A percentile compares a stretch with the other conserved stretches of the same genome.
These are phyloP conservation scores for Yueomyces sinensis DNA, from an alignment of 805 yeast genomes.

Conservation along the genomic window DNA sequence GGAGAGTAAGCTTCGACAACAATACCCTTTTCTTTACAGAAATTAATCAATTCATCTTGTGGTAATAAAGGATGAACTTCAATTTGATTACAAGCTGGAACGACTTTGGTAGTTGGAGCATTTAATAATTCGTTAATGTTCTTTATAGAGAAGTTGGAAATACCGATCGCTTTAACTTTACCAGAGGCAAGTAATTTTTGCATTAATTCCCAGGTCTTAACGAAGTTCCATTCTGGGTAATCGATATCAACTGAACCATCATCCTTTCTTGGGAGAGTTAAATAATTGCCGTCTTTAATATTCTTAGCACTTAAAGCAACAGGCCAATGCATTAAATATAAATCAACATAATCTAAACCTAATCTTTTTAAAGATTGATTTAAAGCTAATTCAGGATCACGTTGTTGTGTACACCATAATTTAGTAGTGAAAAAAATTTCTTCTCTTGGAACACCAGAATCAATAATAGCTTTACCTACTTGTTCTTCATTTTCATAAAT, in stretches of 20 bases:
- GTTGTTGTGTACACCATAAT: slow-evolving; percentile 47
- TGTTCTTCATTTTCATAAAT: slow-evolving; percentile 54
- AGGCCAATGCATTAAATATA: slow-evolving; percentile 75
- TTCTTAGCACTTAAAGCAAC: slow-evolving; percentile 32
- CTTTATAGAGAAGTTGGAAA: slow-evolving; percentile 36
- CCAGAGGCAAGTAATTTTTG: slow-evolving; percentile 39
- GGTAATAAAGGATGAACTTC: slow-evolving; percentile 69
- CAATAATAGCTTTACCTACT: slow-evolving; percentile 47
- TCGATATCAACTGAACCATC: slow-evolving; percentile 25
- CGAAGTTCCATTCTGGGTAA: slow-evolving; percentile 26
- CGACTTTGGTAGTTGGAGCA: slow-evolving; percentile 33
- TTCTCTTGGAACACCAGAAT: slow-evolving; percentile 35
- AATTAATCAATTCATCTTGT: slow-evolving; percentile 43
- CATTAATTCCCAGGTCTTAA: slow-evolving; percentile 47
- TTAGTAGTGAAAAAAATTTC: slow-evolving; percentile 64
- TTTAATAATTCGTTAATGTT: slow-evolving; percentile 29
- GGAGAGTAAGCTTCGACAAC: slow-evolving; percentile 47
- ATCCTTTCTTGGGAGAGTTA: slow-evolving; percentile 19
- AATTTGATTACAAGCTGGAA: slow-evolving; percentile 44
- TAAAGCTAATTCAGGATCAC: slow-evolving; percentile 38
- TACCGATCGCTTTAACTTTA: slow-evolving; percentile 38
- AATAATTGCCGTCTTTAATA: slow-evolving; percentile 23
- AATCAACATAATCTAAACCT: slow-evolving; percentile 62
- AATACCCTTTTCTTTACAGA: slow-evolving; percentile 39
- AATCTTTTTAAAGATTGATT: slow-evolving; percentile 44